Base-by-base conservation (phyloP, 768 basidiomycete genomes). In the Boletus bicolor region DNA sequence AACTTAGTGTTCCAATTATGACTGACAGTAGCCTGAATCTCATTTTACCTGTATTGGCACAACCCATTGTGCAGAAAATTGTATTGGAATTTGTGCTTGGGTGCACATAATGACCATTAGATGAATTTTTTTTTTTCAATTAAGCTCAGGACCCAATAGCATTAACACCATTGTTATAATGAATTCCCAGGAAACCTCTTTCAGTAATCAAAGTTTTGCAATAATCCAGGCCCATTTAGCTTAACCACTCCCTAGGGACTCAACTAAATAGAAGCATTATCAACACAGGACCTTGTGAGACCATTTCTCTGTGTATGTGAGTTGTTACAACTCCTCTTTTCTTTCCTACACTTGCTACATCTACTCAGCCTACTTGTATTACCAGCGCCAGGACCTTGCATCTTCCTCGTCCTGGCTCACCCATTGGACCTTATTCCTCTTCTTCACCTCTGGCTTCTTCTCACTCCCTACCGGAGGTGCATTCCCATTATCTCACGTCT, bases 51-150 rank as follows among this genome's bases (percentile, higher is more conserved):
- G 64, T 86, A 41, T 78, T 91, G 54, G 88, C 88, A 0, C 76
- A 81, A 50, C 88, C 88, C 5, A 88, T 91, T 53, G 87, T 90
- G 6, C 86, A 89, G 67, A 82, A 80, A 57, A 78, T 90, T 53
- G 85, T 90, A 41, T 75, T 78, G 6, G 81, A 75, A 17, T 80
- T 85, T 17, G 67, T 74, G 8, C 68, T 89, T 47, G 79, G 81
- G 85, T 84, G 57, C 15, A 72, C 59, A n/a, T 44, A 11, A 42
- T 11, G 15, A 24, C 42, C 1, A 10, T 44, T 6, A 1, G 9
- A 15, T 14, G 9, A 17, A n/a, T n/a, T n/a, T 34, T 15, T 14
- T 14, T 21, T 30, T 26, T 30, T 30, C 28, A 30, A 28, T 46
- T 8, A 5, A 58, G n/a, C 58, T 55, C 7, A 48, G 26, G 38